Evolutionary conservation across 2,329 filamentous ascomycete genomes (phyloP).

Genomic region (Aureobasidium vineae): DNA sequence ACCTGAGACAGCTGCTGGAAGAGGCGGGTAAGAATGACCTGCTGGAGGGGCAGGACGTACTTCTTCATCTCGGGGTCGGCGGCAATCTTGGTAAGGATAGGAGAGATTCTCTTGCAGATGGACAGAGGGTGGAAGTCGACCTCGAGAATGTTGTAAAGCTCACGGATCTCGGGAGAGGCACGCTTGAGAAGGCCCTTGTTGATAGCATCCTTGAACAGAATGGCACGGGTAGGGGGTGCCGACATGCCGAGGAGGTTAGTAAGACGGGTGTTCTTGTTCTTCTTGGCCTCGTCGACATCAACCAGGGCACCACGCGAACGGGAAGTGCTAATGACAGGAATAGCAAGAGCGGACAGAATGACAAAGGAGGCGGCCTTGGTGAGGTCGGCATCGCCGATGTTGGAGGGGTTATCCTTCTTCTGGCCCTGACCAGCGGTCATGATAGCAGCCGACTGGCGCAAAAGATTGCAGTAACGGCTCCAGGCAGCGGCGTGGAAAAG

Average conservation of each 20-base stretch:
- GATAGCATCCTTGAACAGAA: constrained; percentile 91
- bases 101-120: constrained; percentile 98
- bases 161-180: constrained; percentile 88
- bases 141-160: constrained; percentile 97
- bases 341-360: constrained; percentile 89
- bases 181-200: constrained; percentile 94
- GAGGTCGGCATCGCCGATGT: constrained; percentile 80
- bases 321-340: constrained; percentile 98
- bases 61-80: constrained; percentile 94
- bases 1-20: constrained; percentile 99
- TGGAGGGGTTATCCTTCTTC: constrained; percentile 89
- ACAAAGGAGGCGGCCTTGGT: constrained; percentile 96
- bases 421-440: constrained; percentile 81
- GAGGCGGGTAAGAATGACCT: constrained; percentile 95
- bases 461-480: constrained; percentile 95
- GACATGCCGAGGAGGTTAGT: constrained; percentile 95
- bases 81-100: constrained; percentile 90
- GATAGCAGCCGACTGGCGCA: constrained; percentile 82
- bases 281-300: constrained; percentile 93
- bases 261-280: constrained; percentile 97
- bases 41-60: constrained; percentile 92
- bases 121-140: constrained; percentile 98
- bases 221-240: constrained; percentile 80
- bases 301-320: constrained; percentile 93
- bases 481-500: constrained; percentile 98